Evolutionary conservation across 371 early-diverging fungal genomes (phyloP).

Genomic region (Mortierella sp.): DNA sequence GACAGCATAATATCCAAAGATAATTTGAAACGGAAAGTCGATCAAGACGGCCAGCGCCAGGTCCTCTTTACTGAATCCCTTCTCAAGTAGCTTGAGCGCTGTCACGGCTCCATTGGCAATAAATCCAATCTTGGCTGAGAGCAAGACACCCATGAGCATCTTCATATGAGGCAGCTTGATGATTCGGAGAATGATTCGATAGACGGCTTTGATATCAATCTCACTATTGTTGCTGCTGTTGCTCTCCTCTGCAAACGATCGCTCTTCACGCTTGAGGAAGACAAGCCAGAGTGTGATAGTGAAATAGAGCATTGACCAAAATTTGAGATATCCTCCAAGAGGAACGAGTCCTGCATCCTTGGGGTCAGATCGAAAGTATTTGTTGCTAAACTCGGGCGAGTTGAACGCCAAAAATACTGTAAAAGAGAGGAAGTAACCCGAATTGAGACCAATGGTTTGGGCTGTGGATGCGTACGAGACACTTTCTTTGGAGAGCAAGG

Average conservation of each 20-base stretch:
- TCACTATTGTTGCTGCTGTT: constrained; percentile 11
- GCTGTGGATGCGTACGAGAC: constrained; percentile 92
- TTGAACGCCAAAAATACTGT: constrained; percentile 96
- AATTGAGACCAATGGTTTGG: constrained; percentile 97
- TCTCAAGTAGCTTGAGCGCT: constrained; percentile 91
- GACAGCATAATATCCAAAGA: constrained; percentile 97
- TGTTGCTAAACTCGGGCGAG: constrained; percentile 93
- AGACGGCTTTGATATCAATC: constrained; percentile 66
- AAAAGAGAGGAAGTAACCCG: constrained; percentile 95
- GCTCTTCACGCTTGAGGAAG: constrained; percentile 79
- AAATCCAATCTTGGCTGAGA: constrained; percentile 93
- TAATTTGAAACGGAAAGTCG: constrained; percentile 95
- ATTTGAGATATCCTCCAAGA: constrained; percentile 87
- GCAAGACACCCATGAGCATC: constrained; percentile 77
- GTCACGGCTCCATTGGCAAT: constrained; percentile 94
- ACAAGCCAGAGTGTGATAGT: constrained; percentile 85
- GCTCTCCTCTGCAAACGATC: constrained; percentile 53
- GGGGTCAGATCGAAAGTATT: constrained; percentile 82
- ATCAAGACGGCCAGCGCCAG: constrained; percentile 91
- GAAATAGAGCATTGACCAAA: constrained; percentile 93
- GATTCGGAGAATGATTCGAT: constrained; percentile 50
- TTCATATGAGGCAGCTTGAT: constrained; percentile 68
- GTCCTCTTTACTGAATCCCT: constrained; percentile 94
- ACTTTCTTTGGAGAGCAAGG: constrained; percentile 88
- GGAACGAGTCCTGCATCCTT: constrained; percentile 77